phyloP scores from a whole-genome alignment of 768 basidiomycete genomes.

The Hortiboletus flavorubellus region DNA sequence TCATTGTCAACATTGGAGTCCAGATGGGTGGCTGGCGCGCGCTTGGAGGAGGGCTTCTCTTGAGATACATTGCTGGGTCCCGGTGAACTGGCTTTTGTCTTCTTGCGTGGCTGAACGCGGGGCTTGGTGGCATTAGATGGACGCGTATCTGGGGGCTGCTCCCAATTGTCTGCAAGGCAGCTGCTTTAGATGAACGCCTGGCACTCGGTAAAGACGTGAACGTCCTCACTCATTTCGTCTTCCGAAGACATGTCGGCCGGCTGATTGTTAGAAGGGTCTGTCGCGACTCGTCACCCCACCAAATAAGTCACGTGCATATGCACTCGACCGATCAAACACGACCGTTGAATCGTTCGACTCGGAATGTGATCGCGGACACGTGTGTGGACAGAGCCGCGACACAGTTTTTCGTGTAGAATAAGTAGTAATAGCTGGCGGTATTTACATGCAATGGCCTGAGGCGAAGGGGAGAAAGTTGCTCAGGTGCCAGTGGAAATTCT shows the following conservation, averaged over 20 bases:
- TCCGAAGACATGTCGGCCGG: constrained; percentile 29
- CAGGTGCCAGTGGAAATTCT: too few species aligned
- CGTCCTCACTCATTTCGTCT: constrained; percentile 30
- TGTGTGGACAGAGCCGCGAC: too few species aligned
- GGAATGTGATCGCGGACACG: too few species aligned
- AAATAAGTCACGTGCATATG: constrained; percentile 9
- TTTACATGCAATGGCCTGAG: too few species aligned
- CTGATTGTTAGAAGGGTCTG: not conserved
- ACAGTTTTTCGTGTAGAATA: too few species aligned
- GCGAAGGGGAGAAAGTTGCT: too few species aligned
- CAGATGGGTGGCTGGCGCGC: not conserved
- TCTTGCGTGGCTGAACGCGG: constrained; percentile 21
- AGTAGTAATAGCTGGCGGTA: too few species aligned
- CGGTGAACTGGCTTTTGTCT: constrained; percentile 12
- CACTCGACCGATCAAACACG: too few species aligned
- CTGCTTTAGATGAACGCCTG: constrained; percentile 26
- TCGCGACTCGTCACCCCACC: not conserved
- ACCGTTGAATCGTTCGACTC: too few species aligned
- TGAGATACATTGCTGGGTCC: constrained; percentile 9
- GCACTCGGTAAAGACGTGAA: not conserved
- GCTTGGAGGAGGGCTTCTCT: constrained; percentile 21
- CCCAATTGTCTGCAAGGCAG: constrained; percentile 22
- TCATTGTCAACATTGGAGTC: constrained; percentile 1
- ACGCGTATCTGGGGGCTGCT: constrained; percentile 7
- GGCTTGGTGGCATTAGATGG: constrained; percentile 10